A percentile compares a stretch with the other conserved stretches of the same genome.
Conservation (phyloP, 495 filamentous ascomycete species). For the Jackrogersella minutella region DNA sequence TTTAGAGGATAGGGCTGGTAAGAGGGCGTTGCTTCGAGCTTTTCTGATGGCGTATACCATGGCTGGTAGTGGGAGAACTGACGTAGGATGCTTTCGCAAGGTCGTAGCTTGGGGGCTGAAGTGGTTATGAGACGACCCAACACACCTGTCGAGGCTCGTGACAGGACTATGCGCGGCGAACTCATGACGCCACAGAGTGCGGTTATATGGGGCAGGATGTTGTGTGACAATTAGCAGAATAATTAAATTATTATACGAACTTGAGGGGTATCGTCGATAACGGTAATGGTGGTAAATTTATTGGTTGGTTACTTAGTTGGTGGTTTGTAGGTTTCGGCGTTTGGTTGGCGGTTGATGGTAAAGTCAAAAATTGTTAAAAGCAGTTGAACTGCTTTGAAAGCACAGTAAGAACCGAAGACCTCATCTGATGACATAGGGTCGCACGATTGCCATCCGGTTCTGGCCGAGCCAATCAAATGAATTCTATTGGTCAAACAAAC, state of each 20-base stretch:
- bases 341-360: neutral
- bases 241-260: neutral
- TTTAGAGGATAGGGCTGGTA: conserved; percentile 79
- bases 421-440: conserved; percentile 53
- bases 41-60: conserved; percentile 63
- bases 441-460: conserved; percentile 44
- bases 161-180: conserved; percentile 39
- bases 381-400: conserved; percentile 18
- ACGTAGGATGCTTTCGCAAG: conserved; percentile 63
- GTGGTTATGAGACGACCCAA: conserved; percentile 58
- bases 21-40: conserved; percentile 75
- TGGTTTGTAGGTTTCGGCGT: neutral
- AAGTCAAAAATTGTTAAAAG: no score
- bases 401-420: conserved; percentile 4
- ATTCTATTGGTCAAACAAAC: conserved; percentile 46
- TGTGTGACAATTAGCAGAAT: neutral
- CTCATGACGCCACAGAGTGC: conserved; percentile 33
- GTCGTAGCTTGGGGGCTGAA: conserved; percentile 47
- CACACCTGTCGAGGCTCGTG: conserved; percentile 62
- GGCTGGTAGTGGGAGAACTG: conserved; percentile 70
- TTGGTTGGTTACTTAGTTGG: neutral
- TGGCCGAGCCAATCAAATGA: conserved; percentile 51
- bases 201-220: neutral
- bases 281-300: neutral
- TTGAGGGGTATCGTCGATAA: neutral